Base-by-base conservation (phyloP, 148 eudicot genomes). In the Vaccinium macrocarpon region DNA sequence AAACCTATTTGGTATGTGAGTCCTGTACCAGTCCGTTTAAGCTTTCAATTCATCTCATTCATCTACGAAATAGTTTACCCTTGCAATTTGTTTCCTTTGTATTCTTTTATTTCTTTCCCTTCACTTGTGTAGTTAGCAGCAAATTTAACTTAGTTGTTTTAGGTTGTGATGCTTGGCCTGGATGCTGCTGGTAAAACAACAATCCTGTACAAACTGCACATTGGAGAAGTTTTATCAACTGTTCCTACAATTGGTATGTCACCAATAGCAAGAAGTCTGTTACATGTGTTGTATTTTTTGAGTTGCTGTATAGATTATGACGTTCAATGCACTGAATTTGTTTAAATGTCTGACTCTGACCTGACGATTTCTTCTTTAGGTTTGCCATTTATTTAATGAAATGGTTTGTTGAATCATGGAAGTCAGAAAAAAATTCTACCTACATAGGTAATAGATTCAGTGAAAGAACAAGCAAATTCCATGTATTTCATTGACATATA, bases 161-260 rank as follows among this genome's bases (percentile, higher is more conserved):
- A 97, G 98, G 99, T 97, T 88, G 98, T 97, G 75, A 97, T 97
- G 99, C 99, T 97, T 82, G 99, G 99, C 66, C 92, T 97, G 81
- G 99, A 96, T 90, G 99, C 98, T 87, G 99, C 99, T 88, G 99
- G 99, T 21, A 96, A 96, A 91, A 96, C 99, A 88, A 97, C 99
- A 29, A 95, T 97, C 88, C 90, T 97, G 49, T 97, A 97, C 93
- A 97, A 95, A 88, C 91, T 97, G 90, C 99, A 97, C 89, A 95
- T 97, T 82, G 99, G 99, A 61, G 99, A 97, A 91, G 95, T 97
- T 87, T 84, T 97, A 71, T 97, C 99, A 68, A 97, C 99, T 46
- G 99, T 97, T 89, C 99, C 99, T 80, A 97, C 99, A 32, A 97
- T 97, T 82, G 99, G 99, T 97, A 89, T 61, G 91, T 82, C 79